Base-by-base conservation (phyloP, 768 basidiomycete genomes). In the Boletus barrowsii region DNA sequence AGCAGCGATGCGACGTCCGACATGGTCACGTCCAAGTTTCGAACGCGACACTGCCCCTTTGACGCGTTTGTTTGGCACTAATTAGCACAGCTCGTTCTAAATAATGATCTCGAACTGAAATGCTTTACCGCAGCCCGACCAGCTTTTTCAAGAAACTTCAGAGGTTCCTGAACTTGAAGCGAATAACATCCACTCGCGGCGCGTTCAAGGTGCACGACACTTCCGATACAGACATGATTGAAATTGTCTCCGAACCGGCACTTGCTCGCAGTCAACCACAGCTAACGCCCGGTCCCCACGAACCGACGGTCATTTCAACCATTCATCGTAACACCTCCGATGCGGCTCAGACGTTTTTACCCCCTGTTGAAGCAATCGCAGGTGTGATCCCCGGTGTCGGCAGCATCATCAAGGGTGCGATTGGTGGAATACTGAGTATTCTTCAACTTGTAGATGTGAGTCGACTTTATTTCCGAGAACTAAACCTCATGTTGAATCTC, bases 1-100 rank as follows among this genome's bases (percentile, higher is more conserved):
- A 96, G 80, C 61, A 93, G 78, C 55, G 80, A 66, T 55, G 90
- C 72, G 53, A 91, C 75, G 67, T 88, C 80, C 24, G 86, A 77
- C 87, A 88, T 89, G 50, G 45, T 50, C 40, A 17, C 37, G 37
- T 10, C 11, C 14, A 13, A 37, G 6, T 15, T n/a, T 47, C 29
- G 14, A 10, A 30, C 40, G 20, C 30, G 42, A 32, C 5, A 10
- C 22, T 22, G 22, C 15, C 18, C 17, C 22, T 6, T 18, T 15
- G n/a, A 47, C 44, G 20, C 37, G 39, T 37, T 55, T 59, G 58
- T 60, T 63, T 51, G 57, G 3, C 35, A 36, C 35, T 22, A 22
- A 22, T 22, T 22, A 22, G 22, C 3, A 22, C 22, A 22, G 22
- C 22, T 22, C 22, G 22, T 22, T 22, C 22, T 22, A 22, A 22